These are phyloP conservation scores for Ceratobasidium papillatum DNA, from an alignment of 1,284 basidiomycete species.

Conservation along the genomic window DNA sequence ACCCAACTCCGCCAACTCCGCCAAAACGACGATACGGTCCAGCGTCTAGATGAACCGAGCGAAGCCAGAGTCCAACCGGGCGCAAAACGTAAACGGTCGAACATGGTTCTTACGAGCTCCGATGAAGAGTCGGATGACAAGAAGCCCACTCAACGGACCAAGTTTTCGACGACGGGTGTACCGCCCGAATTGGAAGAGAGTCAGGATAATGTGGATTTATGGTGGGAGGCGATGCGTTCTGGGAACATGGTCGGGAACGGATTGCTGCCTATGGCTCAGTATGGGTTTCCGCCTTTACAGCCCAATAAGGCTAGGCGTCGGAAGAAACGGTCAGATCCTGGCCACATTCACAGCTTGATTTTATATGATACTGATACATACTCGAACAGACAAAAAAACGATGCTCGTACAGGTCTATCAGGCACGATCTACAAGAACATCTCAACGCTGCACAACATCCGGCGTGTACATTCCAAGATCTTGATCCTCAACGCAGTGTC, in stretches of 20 bases:
- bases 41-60: slow-evolving; percentile 45
- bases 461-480: slow-evolving; percentile 74
- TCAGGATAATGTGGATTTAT: slow-evolving; percentile 63
- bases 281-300: slow-evolving; percentile 28
- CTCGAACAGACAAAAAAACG: slow-evolving; percentile 39
- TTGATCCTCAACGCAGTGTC: slow-evolving; percentile 60
- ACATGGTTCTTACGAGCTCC: slow-evolving; percentile 58
- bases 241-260: slow-evolving; percentile 70
- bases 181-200: slow-evolving; percentile 44
- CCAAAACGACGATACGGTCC: slow-evolving; percentile 9
- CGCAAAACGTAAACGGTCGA: slow-evolving; percentile 19
- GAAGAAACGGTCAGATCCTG: slow-evolving; percentile 18
- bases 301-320: slow-evolving; percentile 2
- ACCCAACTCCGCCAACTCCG: slow-evolving; percentile 14
- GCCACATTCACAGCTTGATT: not conserved
- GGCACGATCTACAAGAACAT: slow-evolving; percentile 75
- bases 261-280: slow-evolving; percentile 63
- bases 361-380: not conserved
- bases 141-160: slow-evolving; percentile 13
- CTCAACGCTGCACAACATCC: slow-evolving; percentile 70
- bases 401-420: slow-evolving; percentile 7
- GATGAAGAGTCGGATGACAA: slow-evolving; percentile 49
- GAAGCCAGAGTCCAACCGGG: slow-evolving; percentile 48
- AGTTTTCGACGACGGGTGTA: slow-evolving; percentile 43
- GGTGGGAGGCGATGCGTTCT: slow-evolving; percentile 76